These are phyloP conservation scores for Zygoascus biomembranicola DNA, from an alignment of 805 yeast genomes.

Conservation along the genomic window DNA sequence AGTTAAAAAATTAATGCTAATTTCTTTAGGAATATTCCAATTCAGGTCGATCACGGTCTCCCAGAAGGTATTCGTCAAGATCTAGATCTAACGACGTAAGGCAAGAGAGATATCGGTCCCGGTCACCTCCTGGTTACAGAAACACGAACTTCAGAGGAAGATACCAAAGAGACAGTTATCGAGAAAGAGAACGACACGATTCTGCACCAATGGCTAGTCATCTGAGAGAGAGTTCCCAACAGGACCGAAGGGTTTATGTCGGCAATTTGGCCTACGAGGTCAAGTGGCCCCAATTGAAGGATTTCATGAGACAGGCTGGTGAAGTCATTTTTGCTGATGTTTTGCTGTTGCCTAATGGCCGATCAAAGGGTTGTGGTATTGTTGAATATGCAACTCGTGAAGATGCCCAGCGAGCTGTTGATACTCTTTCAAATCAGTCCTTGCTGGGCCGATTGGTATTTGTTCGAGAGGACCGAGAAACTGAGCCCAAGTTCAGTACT, in stretches of 20 bases:
- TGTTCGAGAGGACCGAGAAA: conserved; percentile 71
- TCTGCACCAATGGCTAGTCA: background rate
- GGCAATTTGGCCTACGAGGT: conserved; percentile 35
- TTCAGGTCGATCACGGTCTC: background rate
- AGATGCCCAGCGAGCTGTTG: conserved; percentile 66
- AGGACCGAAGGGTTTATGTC: conserved; percentile 36
- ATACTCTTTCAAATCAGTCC: conserved; percentile 53
- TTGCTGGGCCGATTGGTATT: conserved; percentile 71
- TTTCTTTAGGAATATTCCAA: background rate
- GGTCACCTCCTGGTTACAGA: background rate
- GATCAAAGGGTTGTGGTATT: conserved; percentile 49
- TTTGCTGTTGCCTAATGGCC: conserved; percentile 66
- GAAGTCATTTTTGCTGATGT: conserved; percentile 75
- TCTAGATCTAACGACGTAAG: background rate
- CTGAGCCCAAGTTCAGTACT: conserved; percentile 22
- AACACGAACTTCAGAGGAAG: background rate
- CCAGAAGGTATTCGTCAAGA: background rate
- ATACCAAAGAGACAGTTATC: background rate
- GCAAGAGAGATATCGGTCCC: background rate
- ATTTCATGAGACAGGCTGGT: conserved; percentile 40
- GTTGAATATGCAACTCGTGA: conserved; percentile 66
- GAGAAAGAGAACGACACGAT: background rate
- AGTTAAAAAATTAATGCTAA: background rate
- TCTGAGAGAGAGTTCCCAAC: conserved; percentile 11
- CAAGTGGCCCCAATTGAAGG: conserved; percentile 32